Base-by-base conservation (phyloP, 352 stramenopile species). In the Globisporangium radiosum region DNA sequence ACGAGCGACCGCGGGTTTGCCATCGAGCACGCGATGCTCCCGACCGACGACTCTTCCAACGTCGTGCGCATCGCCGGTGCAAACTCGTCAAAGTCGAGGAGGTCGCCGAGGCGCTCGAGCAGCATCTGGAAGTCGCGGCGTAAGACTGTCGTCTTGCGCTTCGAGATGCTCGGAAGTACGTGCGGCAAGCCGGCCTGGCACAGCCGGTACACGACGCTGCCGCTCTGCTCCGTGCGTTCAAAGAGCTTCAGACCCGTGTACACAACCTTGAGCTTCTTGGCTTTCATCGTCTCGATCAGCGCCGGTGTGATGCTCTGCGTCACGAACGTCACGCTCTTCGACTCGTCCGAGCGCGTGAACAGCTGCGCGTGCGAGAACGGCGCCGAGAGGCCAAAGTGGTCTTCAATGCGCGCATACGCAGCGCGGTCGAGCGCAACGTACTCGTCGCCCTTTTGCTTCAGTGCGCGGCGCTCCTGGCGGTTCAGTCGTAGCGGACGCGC, bases 221-320 rank as follows among this genome's bases (percentile, higher is more conserved):
- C 75, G 1, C 64, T 62, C 33, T 85, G 76, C 50, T 92, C 88
- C 61, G 90, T 95, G 59, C 88, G 85, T 60, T 97, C 89, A 59
- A 98, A 97, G 63, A 96, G 89, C 69, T 96, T 95, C 39, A 97
- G 74, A 5, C 92, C 92, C 19, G 90, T 87, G 70, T 96, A 95
- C 19, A 98, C 81, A 50, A 97, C 78, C 65, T 95, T 87, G 47
- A 95, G 61, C 56, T 92, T 85, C 75, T 94, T 85, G 43, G 78
- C 70, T 70, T 94, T 88, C 85, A 94, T 92, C 66, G 90, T 68
- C 55, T 88, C 80, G 10, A 94, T 61, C 47, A 95, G 58, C 61
- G 78, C 70, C 68, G 79, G 87, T 13, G 85, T 91, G 56, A 95
- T 93, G 59, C 78, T 92, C 70, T 88, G 68, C 13, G 83, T 89